Base-by-base conservation (phyloP, 2,329 filamentous ascomycete species). In the Salinomyces thailandicus region DNA sequence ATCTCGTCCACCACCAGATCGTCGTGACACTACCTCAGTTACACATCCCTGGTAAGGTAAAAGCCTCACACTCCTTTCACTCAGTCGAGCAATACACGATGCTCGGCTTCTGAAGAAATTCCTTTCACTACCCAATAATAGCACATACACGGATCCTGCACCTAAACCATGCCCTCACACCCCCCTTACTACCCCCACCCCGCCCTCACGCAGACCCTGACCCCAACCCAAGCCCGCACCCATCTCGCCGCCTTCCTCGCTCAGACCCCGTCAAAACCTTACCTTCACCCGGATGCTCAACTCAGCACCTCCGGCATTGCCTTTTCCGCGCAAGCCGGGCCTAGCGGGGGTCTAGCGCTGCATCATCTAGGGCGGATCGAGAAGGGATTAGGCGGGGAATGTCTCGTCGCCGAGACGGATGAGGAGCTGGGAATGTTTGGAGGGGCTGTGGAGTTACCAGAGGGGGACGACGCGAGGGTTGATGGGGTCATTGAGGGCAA, bases 331-430 rank as follows among this genome's bases (percentile, higher is more conserved):
- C 53, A 62, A 31, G 58, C 59, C 32, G 67, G 67, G 2, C 57
- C 63, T 0, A 51, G 47, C 13, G 66, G 68, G 29, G 63, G 66
- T 5, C 57, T 72, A n/a, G 59, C 64, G 11, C 58, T 75, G 35
- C 67, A 72, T 50, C 69, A 73, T 47, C 52, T 75, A 31, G 59
- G 64, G 24, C 62, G 72, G 32, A 65, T 75, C 6, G 67, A 69
- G 43, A 64, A 65, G 5, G 71, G 71, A 0, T 45, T 75, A 40
- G 52, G 59, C 14, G 72, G 72, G 15, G 70, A 74, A 53, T 62
- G 60, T 43, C 50, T 73, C 17, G 66, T 59, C 45, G 59, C 59
- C 0, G 64, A 68, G 30, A 51, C 44, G 5, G 49, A 47, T 16
- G 50, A 53, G 27, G 53, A 57, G 37, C 52, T 62, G 6, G 47